phyloP scores from a whole-genome alignment of 192 early-diverging fungal genomes.

The Chytriomyces confervae region DNA sequence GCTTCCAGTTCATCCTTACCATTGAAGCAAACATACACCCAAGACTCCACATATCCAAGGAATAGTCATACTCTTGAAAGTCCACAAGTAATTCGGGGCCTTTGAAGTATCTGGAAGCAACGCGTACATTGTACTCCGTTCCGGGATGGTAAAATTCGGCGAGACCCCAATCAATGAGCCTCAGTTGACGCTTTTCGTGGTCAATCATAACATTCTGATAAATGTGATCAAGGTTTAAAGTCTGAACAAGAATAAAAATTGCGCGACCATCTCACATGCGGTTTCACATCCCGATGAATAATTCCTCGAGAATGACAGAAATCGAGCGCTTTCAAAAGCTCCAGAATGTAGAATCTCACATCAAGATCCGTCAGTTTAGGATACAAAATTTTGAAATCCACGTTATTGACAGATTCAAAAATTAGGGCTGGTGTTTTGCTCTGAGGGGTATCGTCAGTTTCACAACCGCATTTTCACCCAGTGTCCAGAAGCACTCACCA shows the following conservation, averaged over 20 bases:
- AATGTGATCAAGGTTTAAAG: neutral
- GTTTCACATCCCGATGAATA: conserved; percentile 99
- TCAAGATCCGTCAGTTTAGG: conserved; percentile 94
- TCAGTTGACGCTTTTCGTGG: conserved; percentile 89
- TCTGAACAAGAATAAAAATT: neutral
- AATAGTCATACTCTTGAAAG: conserved; percentile 99
- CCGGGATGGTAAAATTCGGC: conserved; percentile 99
- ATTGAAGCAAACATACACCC: conserved; percentile 99
- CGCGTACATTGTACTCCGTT: conserved; percentile 96
- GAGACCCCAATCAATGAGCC: conserved; percentile 98
- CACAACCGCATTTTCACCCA: neutral
- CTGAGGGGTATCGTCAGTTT: conserved; percentile 40
- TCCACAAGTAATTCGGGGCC: conserved; percentile 98
- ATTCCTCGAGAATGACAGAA: conserved; percentile 98
- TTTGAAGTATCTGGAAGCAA: conserved; percentile 99
- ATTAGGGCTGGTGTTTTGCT: conserved; percentile 96
- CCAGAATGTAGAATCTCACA: conserved; percentile 95
- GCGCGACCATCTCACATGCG: conserved; percentile 57
- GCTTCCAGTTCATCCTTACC: conserved; percentile 57
- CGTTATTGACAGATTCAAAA: conserved; percentile 97
- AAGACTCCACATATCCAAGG: conserved; percentile 98
- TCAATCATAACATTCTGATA: conserved; percentile 88
- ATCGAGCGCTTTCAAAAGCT: conserved; percentile 96
- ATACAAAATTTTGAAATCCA: conserved; percentile 96
- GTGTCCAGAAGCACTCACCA: conserved; percentile 53